Evolutionary conservation across 306 rosid species (phyloP).

Genomic region (Cucumis cinereus): DNA sequence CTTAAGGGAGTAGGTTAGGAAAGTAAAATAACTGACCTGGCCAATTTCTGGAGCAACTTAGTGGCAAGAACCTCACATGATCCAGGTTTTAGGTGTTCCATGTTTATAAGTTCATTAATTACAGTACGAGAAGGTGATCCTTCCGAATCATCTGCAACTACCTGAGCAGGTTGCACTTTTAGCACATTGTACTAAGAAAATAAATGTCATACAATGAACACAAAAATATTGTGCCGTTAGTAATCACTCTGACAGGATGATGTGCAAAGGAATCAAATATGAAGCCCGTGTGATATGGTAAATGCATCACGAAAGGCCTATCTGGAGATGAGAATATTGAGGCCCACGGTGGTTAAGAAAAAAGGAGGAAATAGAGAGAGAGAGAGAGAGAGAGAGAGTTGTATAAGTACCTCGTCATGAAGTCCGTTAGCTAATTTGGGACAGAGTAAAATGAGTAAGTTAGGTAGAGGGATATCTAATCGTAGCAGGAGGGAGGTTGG

Average conservation of each 20-base stretch:
- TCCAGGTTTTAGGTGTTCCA: conserved; percentile 71
- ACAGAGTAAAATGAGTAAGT: neutral
- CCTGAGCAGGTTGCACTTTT: conserved; percentile 21
- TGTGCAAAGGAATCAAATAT: neutral
- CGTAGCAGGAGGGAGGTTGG: neutral
- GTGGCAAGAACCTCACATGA: conserved; percentile 60
- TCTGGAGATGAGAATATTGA: neutral
- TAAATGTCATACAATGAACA: neutral
- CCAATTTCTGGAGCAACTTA: conserved; percentile 65
- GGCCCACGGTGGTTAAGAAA: neutral
- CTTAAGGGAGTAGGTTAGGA: neutral
- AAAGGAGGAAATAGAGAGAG: neutral
- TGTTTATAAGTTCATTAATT: conserved; percentile 47
- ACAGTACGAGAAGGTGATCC: conserved; percentile 39
- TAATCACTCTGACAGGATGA: neutral
- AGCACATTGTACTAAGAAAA: neutral
- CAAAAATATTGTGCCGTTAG: neutral
- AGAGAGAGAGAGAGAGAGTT: neutral
- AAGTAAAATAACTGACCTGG: conserved; percentile 37
- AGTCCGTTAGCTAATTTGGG: neutral
- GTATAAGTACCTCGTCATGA: neutral
- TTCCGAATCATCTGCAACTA: conserved; percentile 60
- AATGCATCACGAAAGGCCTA: neutral
- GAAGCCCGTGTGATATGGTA: neutral
- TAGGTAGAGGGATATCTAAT: neutral